These are phyloP conservation scores for Wickerhamiella vanderwaltii DNA, from an alignment of 805 yeast genomes.

Conservation along the genomic window DNA sequence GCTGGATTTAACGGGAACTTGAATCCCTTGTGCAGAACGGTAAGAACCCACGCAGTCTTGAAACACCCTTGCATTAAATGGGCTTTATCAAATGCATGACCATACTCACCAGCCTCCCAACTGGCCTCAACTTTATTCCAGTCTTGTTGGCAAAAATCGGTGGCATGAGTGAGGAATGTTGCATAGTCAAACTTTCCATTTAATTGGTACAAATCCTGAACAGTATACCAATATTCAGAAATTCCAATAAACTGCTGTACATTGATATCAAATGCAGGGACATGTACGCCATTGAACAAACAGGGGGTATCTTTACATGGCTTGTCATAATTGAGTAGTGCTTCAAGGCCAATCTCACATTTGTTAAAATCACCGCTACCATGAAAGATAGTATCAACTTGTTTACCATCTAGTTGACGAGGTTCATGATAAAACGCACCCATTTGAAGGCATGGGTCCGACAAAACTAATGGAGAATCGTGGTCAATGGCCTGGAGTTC, in stretches of 20 bases:
- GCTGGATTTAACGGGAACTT: constrained; percentile 46
- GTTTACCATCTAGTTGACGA: constrained; percentile 3
- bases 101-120: constrained; percentile 42
- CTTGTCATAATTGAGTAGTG: constrained; percentile 59
- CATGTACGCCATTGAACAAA: constrained; percentile 88
- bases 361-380: constrained; percentile 73
- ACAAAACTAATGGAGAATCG: constrained; percentile 25
- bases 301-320: constrained; percentile 88
- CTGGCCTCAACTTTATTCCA: constrained; percentile 48
- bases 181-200: constrained; percentile 81
- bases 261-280: constrained; percentile 71
- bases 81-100: constrained; percentile 40
- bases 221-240: constrained; percentile 95
- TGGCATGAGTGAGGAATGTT: constrained; percentile 51
- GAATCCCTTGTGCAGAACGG: constrained; percentile 84
- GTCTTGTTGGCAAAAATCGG: constrained; percentile 59
- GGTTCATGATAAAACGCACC: constrained; percentile 28
- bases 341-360: constrained; percentile 63
- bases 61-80: constrained; percentile 70
- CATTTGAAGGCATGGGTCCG: constrained; percentile 73
- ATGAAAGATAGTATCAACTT: constrained; percentile 30
- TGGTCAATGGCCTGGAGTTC: constrained; percentile 11
- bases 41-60: constrained; percentile 89
- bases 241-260: constrained; percentile 81
- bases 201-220: constrained; percentile 77